Evolutionary conservation across 495 filamentous ascomycete genomes (phyloP).

Genomic region (Podospora bellae-mahoneyi): DNA sequence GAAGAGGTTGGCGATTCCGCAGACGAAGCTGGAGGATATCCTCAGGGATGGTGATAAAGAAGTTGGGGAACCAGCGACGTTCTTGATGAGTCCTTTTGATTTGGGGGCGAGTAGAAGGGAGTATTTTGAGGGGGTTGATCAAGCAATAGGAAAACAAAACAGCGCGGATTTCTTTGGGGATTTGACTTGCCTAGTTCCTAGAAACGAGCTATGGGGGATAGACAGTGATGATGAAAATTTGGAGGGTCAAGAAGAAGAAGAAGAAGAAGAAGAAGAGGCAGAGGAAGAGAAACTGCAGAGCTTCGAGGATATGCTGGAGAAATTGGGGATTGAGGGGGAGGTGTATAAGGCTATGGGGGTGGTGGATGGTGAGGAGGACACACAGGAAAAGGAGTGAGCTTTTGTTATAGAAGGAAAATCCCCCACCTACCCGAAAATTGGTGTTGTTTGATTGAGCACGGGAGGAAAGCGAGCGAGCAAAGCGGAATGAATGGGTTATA

Average conservation of each 20-base stretch:
- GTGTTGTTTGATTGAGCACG: neutral
- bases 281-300: no score
- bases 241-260: no score
- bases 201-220: no score
- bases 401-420: neutral
- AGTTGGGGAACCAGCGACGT: neutral
- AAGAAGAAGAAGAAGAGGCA: no score
- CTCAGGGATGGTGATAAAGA: neutral
- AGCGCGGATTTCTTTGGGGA: no score
- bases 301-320: neutral
- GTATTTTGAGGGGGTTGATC: neutral
- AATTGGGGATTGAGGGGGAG: neutral
- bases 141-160: no score
- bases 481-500: neutral
- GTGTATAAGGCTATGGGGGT: neutral
- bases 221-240: no score
- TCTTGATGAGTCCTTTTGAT: neutral
- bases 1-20: neutral
- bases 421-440: neutral
- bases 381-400: neutral
- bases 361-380: neutral
- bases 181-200: no score
- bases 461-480: neutral
- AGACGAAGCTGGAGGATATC: neutral
- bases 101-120: neutral